Percentiles rank a stretch among this genome's conserved stretches.
Evolutionary conservation across 2,329 filamentous ascomycete species (phyloP).

Genomic region (Helminthosporium solani): DNA sequence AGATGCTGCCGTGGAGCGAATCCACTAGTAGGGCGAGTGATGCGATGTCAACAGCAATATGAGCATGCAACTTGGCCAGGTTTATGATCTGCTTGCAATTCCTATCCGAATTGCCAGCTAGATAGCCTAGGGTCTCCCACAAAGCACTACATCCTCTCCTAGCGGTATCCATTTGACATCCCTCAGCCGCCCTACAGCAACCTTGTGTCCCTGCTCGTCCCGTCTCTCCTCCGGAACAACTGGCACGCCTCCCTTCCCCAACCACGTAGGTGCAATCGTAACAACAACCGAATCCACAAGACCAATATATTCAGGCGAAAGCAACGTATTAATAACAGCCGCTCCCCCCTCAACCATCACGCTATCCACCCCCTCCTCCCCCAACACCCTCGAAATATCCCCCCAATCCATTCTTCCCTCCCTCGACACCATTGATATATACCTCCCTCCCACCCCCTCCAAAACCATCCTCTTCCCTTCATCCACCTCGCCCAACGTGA

Average conservation of each 20-base stretch:
- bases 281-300: slow-evolving; percentile 78
- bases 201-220: slow-evolving; percentile 49
- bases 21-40: no score
- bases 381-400: slow-evolving; percentile 61
- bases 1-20: slow-evolving; percentile 29
- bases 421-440: slow-evolving; percentile 13
- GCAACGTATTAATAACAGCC: slow-evolving; percentile 75
- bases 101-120: neutral
- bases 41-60: no score
- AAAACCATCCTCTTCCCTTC: slow-evolving; percentile 34
- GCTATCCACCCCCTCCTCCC: slow-evolving; percentile 64
- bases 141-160: slow-evolving; percentile 81
- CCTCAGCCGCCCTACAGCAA: slow-evolving; percentile 64
- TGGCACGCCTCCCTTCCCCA: slow-evolving; percentile 79
- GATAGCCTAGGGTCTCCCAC: slow-evolving; percentile 50
- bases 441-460: slow-evolving; percentile 28
- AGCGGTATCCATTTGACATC: slow-evolving; percentile 74
- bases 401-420: slow-evolving; percentile 54
- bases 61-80: no score
- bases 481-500: slow-evolving; percentile 44
- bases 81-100: no score
- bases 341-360: slow-evolving; percentile 93
- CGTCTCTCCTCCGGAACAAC: slow-evolving; percentile 67
- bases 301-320: slow-evolving; percentile 61
- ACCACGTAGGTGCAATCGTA: slow-evolving; percentile 85